phyloP scores from a whole-genome alignment of 371 early-diverging fungal species.

The Mortierella sp. region DNA sequence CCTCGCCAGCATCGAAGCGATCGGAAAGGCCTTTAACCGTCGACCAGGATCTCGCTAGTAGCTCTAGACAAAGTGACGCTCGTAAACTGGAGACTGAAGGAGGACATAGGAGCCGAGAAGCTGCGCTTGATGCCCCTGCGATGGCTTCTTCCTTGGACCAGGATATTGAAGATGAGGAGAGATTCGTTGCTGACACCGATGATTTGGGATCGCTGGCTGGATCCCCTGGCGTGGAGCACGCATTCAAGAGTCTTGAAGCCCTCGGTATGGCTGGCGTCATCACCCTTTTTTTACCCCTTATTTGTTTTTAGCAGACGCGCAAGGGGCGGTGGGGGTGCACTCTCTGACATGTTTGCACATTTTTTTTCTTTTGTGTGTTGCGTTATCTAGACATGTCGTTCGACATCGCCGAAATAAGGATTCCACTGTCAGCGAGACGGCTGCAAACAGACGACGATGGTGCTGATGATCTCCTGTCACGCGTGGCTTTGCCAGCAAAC shows the following conservation, averaged over 20 bases:
- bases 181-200: slow-evolving; percentile 14
- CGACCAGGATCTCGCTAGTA: neutral
- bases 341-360: neutral
- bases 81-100: too few species aligned
- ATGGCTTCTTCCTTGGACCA: neutral
- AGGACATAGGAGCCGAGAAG: too few species aligned
- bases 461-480: slow-evolving; percentile 11
- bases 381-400: slow-evolving; percentile 26
- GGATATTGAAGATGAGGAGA: slow-evolving; percentile 1
- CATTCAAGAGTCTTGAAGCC: slow-evolving; percentile 34
- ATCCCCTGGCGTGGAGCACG: slow-evolving; percentile 34
- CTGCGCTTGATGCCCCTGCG: neutral
- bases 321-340: too few species aligned
- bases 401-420: slow-evolving; percentile 5
- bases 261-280: slow-evolving; percentile 15
- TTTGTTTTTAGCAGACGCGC: too few species aligned
- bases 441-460: slow-evolving; percentile 18
- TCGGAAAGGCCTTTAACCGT: neutral
- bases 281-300: too few species aligned
- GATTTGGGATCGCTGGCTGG: slow-evolving; percentile 32
- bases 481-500: slow-evolving; percentile 26
- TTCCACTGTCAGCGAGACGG: neutral
- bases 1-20: slow-evolving; percentile 8
- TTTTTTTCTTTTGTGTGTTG: neutral
- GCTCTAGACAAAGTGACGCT: neutral